Evolutionary conservation across 2,329 filamentous ascomycete genomes (phyloP), one percentile per base, ranked within the genome.

Genomic region (Sclerotinia sclerotiorum): DNA sequence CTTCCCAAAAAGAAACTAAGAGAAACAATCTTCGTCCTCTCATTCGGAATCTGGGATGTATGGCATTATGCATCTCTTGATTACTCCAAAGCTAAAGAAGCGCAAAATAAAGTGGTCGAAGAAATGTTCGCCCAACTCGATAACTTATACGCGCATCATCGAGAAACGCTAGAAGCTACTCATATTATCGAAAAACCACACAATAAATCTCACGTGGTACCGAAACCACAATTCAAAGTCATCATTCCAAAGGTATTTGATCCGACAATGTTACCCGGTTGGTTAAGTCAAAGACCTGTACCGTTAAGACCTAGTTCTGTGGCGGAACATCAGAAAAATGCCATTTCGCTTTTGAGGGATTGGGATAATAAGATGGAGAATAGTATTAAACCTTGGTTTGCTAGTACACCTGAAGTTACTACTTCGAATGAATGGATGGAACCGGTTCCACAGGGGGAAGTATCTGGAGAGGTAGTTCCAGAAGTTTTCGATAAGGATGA

Each of bases 321-420:
- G 49, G 79, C 82, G 2, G 84, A 86, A 71, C 82, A 87, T 70
- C 78, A 85, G 72, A 84, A 83, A 69, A 87, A 86, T 69, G 84
- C 84, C 2, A 81, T 82, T 1, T 80, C 81, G 61, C 74, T 88
- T 52, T 84, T 84, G 0, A 74, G 74, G 11, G 77, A 79, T 17
- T 88, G 85, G 85, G 85, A 88, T 70, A 72, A 76, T 5, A 72
- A 76, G 49, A 69, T 87, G 4, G 76, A 79, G n/a, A 76, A 76
- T 8, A 76, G 77, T 21, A 76, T 85, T 63, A 74, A 78, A 0
- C 72, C 78, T 10, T 88, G 85, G 85, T 67, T 67, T 61, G 55
- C 65, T 11, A 67, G 48, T 29, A 77, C 78, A 19, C 5, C 58
- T 67, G 63, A 66, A 46, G 32, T 27, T 27, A 27, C 48, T 15